Conservation (phyloP, 2,329 filamentous ascomycete genomes). For the Phaeomoniella chlamydospora region DNA sequence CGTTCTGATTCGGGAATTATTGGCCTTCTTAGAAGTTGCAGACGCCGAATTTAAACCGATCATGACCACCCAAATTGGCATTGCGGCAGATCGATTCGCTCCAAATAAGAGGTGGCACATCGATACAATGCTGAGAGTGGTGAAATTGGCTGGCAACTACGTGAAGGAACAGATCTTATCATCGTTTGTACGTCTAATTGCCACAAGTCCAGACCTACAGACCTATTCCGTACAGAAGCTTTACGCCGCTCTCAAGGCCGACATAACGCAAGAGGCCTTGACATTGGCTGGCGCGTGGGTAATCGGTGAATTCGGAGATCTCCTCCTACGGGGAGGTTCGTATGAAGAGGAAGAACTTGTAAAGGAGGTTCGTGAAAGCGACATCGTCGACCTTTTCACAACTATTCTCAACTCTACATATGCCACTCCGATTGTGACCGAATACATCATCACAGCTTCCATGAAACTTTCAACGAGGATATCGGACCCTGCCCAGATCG, state of each 20-base stretch:
- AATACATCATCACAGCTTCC: slow-evolving; percentile 89
- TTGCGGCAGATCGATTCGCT: slow-evolving; percentile 88
- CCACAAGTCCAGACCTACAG: slow-evolving; percentile 85
- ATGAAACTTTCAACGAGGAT: slow-evolving; percentile 91
- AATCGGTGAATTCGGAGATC: slow-evolving; percentile 91
- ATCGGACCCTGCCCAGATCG: slow-evolving; percentile 69
- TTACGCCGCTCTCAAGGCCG: slow-evolving; percentile 79
- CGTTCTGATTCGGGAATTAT: slow-evolving; percentile 78
- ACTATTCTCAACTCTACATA: slow-evolving; percentile 92
- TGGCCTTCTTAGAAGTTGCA: slow-evolving; percentile 91
- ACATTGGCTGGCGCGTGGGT: slow-evolving; percentile 93
- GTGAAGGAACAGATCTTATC: slow-evolving; percentile 97
- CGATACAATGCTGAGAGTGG: slow-evolving; percentile 87
- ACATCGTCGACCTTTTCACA: slow-evolving; percentile 84
- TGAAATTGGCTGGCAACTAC: slow-evolving; percentile 89
- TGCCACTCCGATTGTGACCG: slow-evolving; percentile 74
- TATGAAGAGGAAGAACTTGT: slow-evolving; percentile 92
- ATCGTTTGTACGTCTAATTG: slow-evolving; percentile 89
- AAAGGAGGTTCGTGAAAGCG: slow-evolving; percentile 66
- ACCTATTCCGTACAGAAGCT: slow-evolving; percentile 95
- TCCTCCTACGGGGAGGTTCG: slow-evolving; percentile 72
- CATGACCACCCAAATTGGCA: slow-evolving; percentile 96
- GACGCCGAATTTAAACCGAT: slow-evolving; percentile 98
- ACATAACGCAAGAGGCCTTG: slow-evolving; percentile 93
- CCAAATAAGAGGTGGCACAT: slow-evolving; percentile 98